phyloP scores from a whole-genome alignment of 208 protist genomes.

The Leishmania lainsoni region DNA sequence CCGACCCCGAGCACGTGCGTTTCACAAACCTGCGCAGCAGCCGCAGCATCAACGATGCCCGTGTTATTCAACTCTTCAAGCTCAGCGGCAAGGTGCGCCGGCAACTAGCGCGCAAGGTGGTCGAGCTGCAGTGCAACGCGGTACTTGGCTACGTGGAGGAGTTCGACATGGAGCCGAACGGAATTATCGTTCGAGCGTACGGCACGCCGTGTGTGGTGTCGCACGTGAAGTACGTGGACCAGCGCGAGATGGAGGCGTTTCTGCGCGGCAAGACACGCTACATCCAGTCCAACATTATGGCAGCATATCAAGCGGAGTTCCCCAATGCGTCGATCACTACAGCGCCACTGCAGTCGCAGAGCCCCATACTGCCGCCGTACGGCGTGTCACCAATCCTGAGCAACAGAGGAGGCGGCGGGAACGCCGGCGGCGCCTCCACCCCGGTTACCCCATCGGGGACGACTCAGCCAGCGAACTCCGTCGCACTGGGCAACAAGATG shows the following conservation, averaged over 20 bases:
- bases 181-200: conserved; percentile 91
- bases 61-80: conserved; percentile 89
- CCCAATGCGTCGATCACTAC: neutral
- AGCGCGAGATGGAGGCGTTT: conserved; percentile 31
- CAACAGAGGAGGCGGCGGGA: neutral
- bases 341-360: neutral
- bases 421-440: neutral
- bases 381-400: neutral
- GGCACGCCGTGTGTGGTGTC: conserved; percentile 91
- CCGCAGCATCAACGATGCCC: conserved; percentile 80
- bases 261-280: conserved; percentile 22
- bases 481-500: conserved; percentile 2
- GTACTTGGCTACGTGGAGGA: conserved; percentile 89
- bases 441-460: neutral
- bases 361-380: neutral
- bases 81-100: conserved; percentile 91
- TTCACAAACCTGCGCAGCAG: conserved; percentile 85
- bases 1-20: conserved; percentile 89
- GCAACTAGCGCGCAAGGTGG: conserved; percentile 87
- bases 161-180: conserved; percentile 90
- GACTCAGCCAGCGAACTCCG: neutral
- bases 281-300: conserved; percentile 16
- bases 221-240: conserved; percentile 62
- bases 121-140: conserved; percentile 90
- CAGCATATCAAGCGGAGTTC: conserved; percentile 12